Evolutionary conservation across 164 flowering plant species (phyloP).

Genomic region (Euptelea pleiosperma): DNA sequence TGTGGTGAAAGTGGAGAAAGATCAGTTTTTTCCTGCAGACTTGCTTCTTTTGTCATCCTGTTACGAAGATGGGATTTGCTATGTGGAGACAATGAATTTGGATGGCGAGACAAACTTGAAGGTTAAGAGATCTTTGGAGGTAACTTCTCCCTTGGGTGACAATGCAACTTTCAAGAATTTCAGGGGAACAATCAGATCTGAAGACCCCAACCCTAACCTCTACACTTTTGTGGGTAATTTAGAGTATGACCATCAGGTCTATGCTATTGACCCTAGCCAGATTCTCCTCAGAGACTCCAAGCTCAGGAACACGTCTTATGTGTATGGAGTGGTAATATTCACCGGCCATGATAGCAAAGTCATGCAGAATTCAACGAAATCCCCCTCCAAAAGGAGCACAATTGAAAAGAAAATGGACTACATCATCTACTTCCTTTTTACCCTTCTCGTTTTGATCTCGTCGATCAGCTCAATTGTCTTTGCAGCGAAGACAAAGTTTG

Average conservation of each 20-base stretch:
- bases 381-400: constrained; percentile 88
- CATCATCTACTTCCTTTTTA: constrained; percentile 70
- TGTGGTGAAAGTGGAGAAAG: constrained; percentile 81
- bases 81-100: constrained; percentile 94
- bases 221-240: constrained; percentile 85
- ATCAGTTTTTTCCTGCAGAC: constrained; percentile 87
- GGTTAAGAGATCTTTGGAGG: constrained; percentile 72
- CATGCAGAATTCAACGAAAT: constrained; percentile 81
- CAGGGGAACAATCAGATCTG: constrained; percentile 60
- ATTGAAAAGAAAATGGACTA: constrained; percentile 79
- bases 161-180: constrained; percentile 60
- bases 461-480: constrained; percentile 74
- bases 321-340: constrained; percentile 82
- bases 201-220: constrained; percentile 84
- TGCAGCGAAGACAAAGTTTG: constrained; percentile 49
- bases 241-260: constrained; percentile 59
- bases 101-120: constrained; percentile 95
- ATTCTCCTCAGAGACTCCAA: constrained; percentile 88
- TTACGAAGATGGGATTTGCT: constrained; percentile 89
- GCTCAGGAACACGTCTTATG: constrained; percentile 70
- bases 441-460: constrained; percentile 63
- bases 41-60: constrained; percentile 74
- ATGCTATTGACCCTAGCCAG: constrained; percentile 74
- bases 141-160: constrained; percentile 52
- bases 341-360: constrained; percentile 88